Evolutionary conservation across 2,329 filamentous ascomycete genomes (phyloP).

Genomic region (Penicillium sp.): DNA sequence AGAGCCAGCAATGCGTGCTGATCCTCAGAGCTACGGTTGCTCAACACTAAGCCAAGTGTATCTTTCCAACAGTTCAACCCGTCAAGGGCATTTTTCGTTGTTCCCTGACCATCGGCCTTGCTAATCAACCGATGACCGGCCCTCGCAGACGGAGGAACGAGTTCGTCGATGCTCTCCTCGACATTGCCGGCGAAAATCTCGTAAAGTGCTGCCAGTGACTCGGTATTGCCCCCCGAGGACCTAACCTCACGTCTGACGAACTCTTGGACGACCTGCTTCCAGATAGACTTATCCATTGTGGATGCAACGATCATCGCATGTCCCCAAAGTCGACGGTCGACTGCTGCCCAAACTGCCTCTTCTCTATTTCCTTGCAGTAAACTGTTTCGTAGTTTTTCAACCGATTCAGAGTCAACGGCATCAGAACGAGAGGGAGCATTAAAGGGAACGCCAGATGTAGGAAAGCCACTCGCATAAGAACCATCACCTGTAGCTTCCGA

Average conservation of each 20-base stretch:
- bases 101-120: conserved; percentile 59
- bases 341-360: conserved; percentile 88
- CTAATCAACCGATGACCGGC: conserved; percentile 90
- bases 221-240: conserved; percentile 71
- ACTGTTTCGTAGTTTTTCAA: conserved; percentile 70
- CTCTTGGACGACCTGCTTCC: conserved; percentile 91
- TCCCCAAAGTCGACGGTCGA: conserved; percentile 91
- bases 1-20: conserved; percentile 73
- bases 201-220: conserved; percentile 87
- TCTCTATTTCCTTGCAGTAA: conserved; percentile 81
- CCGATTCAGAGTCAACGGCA: conserved; percentile 63
- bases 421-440: conserved; percentile 55
- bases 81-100: conserved; percentile 70
- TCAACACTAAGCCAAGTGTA: conserved; percentile 78
- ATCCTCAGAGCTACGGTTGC: conserved; percentile 82
- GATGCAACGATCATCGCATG: conserved; percentile 91
- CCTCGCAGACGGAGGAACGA: conserved; percentile 87
- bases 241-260: conserved; percentile 96
- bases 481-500: conserved; percentile 32
- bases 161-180: conserved; percentile 91
- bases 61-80: conserved; percentile 94
- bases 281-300: conserved; percentile 69
- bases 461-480: conserved; percentile 21
- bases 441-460: conserved; percentile 34
- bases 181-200: conserved; percentile 91